phyloP scores from a whole-genome alignment of 164 flowering plant species.

The Liriodendron chinense region DNA sequence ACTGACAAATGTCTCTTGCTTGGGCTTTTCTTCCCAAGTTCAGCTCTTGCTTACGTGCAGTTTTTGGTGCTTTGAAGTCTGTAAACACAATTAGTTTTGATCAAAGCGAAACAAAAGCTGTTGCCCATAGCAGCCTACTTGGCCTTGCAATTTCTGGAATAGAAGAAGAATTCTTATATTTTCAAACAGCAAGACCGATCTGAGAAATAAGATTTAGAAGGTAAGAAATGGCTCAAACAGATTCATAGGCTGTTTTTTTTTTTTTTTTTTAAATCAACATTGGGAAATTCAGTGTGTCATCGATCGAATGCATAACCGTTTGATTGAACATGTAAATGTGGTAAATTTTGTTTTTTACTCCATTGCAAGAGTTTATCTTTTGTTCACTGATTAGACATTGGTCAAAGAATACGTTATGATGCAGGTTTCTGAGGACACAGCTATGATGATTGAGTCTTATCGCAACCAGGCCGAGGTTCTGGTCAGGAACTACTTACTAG shows the following conservation, averaged over 20 bases:
- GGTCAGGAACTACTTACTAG: conserved; percentile 59
- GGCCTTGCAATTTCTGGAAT: not conserved
- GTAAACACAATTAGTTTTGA: not conserved
- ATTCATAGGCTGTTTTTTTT: not conserved
- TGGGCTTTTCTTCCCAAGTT: not conserved
- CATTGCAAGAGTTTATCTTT: not conserved
- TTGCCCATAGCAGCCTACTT: not conserved
- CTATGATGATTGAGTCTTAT: conserved; percentile 55
- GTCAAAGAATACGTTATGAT: conserved; percentile 23
- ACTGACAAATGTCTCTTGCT: not conserved
- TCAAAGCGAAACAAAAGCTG: not conserved
- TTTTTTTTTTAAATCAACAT: not conserved
- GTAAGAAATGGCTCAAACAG: not conserved
- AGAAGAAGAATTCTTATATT: not conserved
- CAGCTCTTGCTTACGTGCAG: not conserved
- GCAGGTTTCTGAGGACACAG: conserved; percentile 34
- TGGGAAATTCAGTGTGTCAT: not conserved
- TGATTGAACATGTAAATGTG: not conserved
- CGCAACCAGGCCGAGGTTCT: conserved; percentile 63
- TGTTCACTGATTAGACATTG: conserved; percentile 15
- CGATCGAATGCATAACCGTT: too few species aligned
- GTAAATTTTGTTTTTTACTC: not conserved
- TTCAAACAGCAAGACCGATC: not conserved
- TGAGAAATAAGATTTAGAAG: not conserved
- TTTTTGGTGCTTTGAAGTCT: not conserved